phyloP scores from a whole-genome alignment of 2,329 filamentous ascomycete species.

The Fusarium sp. region DNA sequence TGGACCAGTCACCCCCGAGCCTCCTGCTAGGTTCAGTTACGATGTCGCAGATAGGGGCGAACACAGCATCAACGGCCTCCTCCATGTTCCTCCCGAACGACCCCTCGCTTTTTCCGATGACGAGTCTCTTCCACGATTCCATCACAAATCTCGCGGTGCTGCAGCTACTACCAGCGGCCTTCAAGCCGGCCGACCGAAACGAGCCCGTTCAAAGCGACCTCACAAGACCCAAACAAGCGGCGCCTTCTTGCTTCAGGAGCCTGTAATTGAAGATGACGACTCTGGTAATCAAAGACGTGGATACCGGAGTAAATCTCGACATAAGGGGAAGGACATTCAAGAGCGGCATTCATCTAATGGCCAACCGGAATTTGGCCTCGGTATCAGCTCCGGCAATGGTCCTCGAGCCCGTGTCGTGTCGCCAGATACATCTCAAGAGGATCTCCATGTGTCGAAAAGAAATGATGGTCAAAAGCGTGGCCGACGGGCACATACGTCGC shows the following conservation, averaged over 20 bases:
- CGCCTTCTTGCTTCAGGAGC: slow-evolving; percentile 64
- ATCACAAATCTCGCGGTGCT: slow-evolving; percentile 35
- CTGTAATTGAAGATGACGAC: slow-evolving; percentile 52
- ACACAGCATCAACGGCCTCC: slow-evolving; percentile 44
- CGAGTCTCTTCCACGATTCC: slow-evolving; percentile 45
- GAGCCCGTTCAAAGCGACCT: slow-evolving; percentile 46
- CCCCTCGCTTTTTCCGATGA: slow-evolving; percentile 48
- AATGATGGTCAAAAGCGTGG: slow-evolving; percentile 33
- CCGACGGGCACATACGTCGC: slow-evolving; percentile 32
- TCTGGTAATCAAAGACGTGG: slow-evolving; percentile 48
- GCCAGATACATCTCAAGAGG: slow-evolving; percentile 47
- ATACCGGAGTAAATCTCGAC: slow-evolving; percentile 43
- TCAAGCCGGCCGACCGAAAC: slow-evolving; percentile 43
- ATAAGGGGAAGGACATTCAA: slow-evolving; percentile 38
- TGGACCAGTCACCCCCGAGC: slow-evolving; percentile 45
- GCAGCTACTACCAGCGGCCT: slow-evolving; percentile 30
- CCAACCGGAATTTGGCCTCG: slow-evolving; percentile 38
- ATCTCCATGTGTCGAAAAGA: slow-evolving; percentile 42
- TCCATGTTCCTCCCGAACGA: slow-evolving; percentile 44
- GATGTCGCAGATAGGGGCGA: slow-evolving; percentile 43
- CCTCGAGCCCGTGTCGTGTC: slow-evolving; percentile 43
- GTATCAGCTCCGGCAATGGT: slow-evolving; percentile 33
- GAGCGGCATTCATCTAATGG: slow-evolving; percentile 31
- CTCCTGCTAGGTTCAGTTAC: slow-evolving; percentile 47
- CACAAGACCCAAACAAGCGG: slow-evolving; percentile 61